Evolutionary conservation across 2,329 filamentous ascomycete species (phyloP), one percentile per base, ranked within the genome.

Genomic region (Ceratocystis destructans): DNA sequence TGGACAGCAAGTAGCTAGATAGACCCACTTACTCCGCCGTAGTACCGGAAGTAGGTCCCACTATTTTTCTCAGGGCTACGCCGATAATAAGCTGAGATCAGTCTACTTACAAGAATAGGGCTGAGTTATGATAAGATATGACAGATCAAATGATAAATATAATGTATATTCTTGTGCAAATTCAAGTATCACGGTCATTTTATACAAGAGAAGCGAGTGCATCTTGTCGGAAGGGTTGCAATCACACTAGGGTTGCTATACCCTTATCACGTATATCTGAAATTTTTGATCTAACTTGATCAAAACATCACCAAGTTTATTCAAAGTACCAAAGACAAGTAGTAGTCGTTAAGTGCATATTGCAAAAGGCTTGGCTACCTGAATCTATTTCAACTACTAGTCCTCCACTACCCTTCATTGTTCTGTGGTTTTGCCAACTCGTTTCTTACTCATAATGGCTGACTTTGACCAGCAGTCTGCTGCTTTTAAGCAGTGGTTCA

Each of bases 401-500:
- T 41, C 37, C 12, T 41, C 12, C 2, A 3, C 10, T 5, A 10
- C 1, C 20, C 33, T 61, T 45, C 37, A 61, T 61, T n/a, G 55
- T 44, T 22, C 20, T 55, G 10, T 41, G 37, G 37, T 15, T 41
- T 41, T 41, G 37, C 10, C 3, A 41, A 41, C 37, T 22, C 20
- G 10, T 8, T 57, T 44, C 66, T 55, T 37, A 6, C 10, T 20
- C 33, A 67, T 57, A 45, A 76, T 76, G 75, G 69, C 71, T 15
- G 73, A 75, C 17, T 84, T 83, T 66, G 71, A 78, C 7, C 69
- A 73, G 44, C 75, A 73, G 62, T 80, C 81, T 0, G 71, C 74
- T 41, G 73, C 71, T 1, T 85, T 85, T 69, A 70, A 83, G 37
- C 69, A 73, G 17, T 85, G 83, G 83, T 85, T 85, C 73, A 78